Conservation (phyloP, 139 green algal species). For the Asterochloris sp. region DNA sequence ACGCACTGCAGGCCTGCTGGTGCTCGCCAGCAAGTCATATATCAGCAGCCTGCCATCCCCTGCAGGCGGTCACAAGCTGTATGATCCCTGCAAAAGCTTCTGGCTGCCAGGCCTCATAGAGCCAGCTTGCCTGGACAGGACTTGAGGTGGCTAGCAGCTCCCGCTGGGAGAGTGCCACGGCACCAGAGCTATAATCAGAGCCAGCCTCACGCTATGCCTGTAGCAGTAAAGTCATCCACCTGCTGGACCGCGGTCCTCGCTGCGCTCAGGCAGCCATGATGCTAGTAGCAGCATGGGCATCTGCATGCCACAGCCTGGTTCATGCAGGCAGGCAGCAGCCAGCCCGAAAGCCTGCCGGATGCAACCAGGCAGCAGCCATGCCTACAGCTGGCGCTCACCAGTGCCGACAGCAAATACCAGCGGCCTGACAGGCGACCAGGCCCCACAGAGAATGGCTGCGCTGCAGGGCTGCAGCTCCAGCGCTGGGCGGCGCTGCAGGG, state of each 20-base stretch:
- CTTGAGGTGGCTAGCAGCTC: background rate
- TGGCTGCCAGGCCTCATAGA: background rate
- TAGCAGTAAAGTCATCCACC: background rate
- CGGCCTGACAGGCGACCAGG: slow-evolving; percentile 57
- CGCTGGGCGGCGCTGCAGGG: slow-evolving; percentile 37
- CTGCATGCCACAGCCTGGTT: background rate
- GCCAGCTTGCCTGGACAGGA: background rate
- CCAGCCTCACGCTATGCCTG: background rate
- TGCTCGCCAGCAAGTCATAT: slow-evolving; percentile 49
- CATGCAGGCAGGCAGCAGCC: background rate
- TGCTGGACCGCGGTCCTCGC: background rate
- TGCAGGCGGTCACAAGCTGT: background rate
- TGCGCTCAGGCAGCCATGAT: background rate
- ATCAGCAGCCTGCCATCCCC: slow-evolving; percentile 54
- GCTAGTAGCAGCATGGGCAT: background rate
- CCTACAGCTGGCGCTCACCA: slow-evolving; percentile 23
- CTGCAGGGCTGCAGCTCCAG: slow-evolving; percentile 41
- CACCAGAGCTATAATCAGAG: background rate
- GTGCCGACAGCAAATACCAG: slow-evolving; percentile 51
- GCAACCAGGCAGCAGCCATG: background rate
- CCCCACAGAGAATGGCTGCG: slow-evolving; percentile 33
- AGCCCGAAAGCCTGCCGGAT: background rate
- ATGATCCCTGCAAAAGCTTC: background rate
- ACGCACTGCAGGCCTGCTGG: background rate
- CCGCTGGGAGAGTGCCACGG: background rate